Base-by-base conservation (phyloP, 176 grass and related monocot species). In the Oryza coarctata region DNA sequence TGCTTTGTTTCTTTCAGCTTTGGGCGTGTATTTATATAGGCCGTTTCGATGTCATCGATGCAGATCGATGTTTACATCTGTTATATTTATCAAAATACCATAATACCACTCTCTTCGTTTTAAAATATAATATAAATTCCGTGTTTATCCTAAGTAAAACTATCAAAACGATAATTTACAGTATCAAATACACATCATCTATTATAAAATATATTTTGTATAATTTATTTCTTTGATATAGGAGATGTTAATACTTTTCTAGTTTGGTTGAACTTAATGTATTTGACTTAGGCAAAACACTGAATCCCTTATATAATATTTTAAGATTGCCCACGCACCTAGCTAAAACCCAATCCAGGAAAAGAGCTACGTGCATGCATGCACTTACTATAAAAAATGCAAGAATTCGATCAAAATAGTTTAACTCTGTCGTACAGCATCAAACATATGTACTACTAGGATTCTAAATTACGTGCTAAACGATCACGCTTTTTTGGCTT, bases 11-110 rank as follows among this genome's bases (percentile, higher is more conserved):
- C 20, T 25, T 49, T 63, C 28, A 25, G 80, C 52, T 77, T 35
- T 23, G 76, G 40, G 25, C 3, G 38, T 72, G n/a, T 60, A 68
- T 82, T 39, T 71, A 77, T 77, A 76, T 61, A 33, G 70, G 52
- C n/a, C 50, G 69, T 30, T 29, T 49, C 80, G 80, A 74, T 74
- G 41, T 27, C 39, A 13, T 74, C 73, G 9, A 76, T 41, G 73
- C 23, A 18, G 3, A 32, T 74, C 49, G 40, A 18, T 29, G 39
- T 20, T n/a, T n/a, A n/a, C n/a, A n/a, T n/a, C n/a, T n/a, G n/a
- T n/a, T n/a, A n/a, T n/a, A n/a, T n/a, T n/a, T n/a, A n/a, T n/a
- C n/a, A n/a, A n/a, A n/a, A n/a, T n/a, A n/a, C n/a, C n/a, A n/a
- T n/a, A n/a, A n/a, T n/a, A n/a, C n/a, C n/a, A n/a, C n/a, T n/a